Percentiles rank a stretch among this genome's conserved stretches.
phyloP scores from a whole-genome alignment of 139 green algal species.

The Chlorella sorokiniana region DNA sequence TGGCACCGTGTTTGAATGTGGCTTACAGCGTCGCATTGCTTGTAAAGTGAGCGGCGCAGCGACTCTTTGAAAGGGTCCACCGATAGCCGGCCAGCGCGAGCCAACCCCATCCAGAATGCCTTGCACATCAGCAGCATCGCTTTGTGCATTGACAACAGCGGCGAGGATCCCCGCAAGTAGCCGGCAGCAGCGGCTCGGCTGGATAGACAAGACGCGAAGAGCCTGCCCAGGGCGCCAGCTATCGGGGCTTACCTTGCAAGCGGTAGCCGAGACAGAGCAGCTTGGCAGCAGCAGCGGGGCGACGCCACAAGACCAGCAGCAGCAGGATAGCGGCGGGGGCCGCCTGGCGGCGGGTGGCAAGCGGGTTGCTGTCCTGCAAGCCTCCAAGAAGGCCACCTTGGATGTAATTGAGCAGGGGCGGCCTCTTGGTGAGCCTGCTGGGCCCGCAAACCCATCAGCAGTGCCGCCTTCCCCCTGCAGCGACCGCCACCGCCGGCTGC shows the following conservation, averaged over 20 bases:
- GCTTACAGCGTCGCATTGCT: too few species aligned
- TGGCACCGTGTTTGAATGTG: neutral
- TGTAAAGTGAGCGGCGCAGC: too few species aligned
- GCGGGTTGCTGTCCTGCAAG: slow-evolving; percentile 40
- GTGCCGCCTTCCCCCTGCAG: neutral
- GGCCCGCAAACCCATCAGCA: neutral
- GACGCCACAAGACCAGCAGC: neutral
- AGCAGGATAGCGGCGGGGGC: neutral
- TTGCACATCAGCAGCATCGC: neutral
- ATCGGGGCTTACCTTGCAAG: neutral
- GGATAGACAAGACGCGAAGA: too few species aligned
- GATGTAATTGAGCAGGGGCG: slow-evolving; percentile 21
- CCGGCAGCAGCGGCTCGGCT: too few species aligned
- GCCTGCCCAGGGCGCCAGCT: neutral
- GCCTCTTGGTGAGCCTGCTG: slow-evolving; percentile 24
- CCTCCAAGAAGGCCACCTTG: slow-evolving; percentile 26
- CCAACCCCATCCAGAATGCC: neutral
- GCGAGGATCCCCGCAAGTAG: too few species aligned
- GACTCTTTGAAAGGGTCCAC: too few species aligned
- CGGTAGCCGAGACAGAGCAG: neutral
- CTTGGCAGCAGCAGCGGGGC: neutral
- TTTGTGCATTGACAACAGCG: too few species aligned
- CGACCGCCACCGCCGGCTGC: neutral
- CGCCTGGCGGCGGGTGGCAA: slow-evolving; percentile 2
- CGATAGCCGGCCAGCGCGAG: too few species aligned